phyloP scores from a whole-genome alignment of 2,329 filamentous ascomycete species.

The Talaromyces piceae region DNA sequence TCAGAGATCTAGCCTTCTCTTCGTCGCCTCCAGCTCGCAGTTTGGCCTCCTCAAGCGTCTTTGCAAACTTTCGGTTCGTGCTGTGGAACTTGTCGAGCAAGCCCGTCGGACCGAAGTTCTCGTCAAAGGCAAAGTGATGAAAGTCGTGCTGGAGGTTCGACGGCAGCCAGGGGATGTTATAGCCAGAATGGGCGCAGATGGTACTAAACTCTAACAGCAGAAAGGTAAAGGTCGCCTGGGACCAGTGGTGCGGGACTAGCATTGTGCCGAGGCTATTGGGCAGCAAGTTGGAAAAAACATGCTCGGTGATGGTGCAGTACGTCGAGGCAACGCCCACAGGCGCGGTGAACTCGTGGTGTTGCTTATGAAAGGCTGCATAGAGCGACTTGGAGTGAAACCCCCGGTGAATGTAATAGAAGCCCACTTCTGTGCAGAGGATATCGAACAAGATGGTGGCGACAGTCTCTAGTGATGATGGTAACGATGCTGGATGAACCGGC shows the following conservation, averaged over 20 bases:
- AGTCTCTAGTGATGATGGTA: not conserved
- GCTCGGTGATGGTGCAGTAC: not conserved
- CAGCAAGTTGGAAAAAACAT: slow-evolving; percentile 3
- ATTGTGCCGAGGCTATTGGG: slow-evolving; percentile 9
- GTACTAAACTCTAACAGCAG: slow-evolving; percentile 11
- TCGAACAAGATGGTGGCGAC: not conserved
- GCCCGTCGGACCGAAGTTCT: slow-evolving; percentile 15
- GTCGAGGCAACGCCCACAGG: not conserved
- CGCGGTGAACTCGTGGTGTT: not conserved
- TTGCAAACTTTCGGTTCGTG: not conserved
- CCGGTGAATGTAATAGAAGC: not conserved
- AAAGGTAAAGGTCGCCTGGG: slow-evolving; percentile 10
- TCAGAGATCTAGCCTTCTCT: not conserved
- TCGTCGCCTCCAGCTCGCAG: not conserved
- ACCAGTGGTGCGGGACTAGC: slow-evolving; percentile 12
- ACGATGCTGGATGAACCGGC: not conserved
- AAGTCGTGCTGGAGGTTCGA: slow-evolving; percentile 15
- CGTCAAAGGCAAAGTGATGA: slow-evolving; percentile 18
- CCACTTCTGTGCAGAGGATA: not conserved
- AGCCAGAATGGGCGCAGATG: slow-evolving; percentile 11
- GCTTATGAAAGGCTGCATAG: not conserved
- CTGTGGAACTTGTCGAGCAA: not conserved
- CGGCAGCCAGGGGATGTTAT: slow-evolving; percentile 11
- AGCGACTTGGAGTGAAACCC: not conserved
- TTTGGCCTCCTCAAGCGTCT: not conserved